phyloP scores from a whole-genome alignment of 345 rosid species.

The Xanthoceras sorbifolium region DNA sequence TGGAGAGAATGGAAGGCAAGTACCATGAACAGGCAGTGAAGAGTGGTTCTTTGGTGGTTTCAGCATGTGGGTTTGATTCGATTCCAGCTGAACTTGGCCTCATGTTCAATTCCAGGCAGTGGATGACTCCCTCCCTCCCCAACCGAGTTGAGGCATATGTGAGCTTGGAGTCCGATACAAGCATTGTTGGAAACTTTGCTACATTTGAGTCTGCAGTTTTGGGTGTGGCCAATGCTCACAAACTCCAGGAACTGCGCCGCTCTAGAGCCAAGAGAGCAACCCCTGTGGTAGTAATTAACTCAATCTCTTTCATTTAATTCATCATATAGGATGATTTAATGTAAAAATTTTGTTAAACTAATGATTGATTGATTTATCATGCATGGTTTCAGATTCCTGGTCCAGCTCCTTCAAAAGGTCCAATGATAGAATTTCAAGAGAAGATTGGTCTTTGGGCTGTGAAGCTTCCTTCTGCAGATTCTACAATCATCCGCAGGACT shows the following conservation, averaged over 20 bases:
- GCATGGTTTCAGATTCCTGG: slow-evolving; percentile 68
- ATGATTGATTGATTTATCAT: no score
- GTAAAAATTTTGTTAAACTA: no score
- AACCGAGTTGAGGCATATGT: slow-evolving; percentile 70
- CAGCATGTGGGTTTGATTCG: slow-evolving; percentile 88
- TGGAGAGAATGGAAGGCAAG: no score
- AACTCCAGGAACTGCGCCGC: no score
- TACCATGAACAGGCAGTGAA: no score
- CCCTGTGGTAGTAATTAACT: slow-evolving; percentile 51
- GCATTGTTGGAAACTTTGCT: slow-evolving; percentile 71
- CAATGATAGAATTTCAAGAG: slow-evolving; percentile 62
- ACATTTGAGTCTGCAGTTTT: slow-evolving; percentile 83
- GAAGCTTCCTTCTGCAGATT: slow-evolving; percentile 84
- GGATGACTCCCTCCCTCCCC: slow-evolving; percentile 67
- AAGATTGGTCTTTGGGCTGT: slow-evolving; percentile 77
- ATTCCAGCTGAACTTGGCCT: slow-evolving; percentile 83
- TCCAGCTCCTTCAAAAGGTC: slow-evolving; percentile 60
- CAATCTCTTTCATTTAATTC: no score
- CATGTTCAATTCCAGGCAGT: slow-evolving; percentile 76
- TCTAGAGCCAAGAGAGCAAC: slow-evolving; percentile 71
- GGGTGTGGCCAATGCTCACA: slow-evolving; percentile 67
- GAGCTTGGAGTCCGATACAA: slow-evolving; percentile 72
- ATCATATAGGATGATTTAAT: background rate
- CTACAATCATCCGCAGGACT: no score
- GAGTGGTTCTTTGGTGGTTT: no score